Evolutionary conservation across 2,329 filamentous ascomycete genomes (phyloP).

Genomic region (Lecanicillium sp.): DNA sequence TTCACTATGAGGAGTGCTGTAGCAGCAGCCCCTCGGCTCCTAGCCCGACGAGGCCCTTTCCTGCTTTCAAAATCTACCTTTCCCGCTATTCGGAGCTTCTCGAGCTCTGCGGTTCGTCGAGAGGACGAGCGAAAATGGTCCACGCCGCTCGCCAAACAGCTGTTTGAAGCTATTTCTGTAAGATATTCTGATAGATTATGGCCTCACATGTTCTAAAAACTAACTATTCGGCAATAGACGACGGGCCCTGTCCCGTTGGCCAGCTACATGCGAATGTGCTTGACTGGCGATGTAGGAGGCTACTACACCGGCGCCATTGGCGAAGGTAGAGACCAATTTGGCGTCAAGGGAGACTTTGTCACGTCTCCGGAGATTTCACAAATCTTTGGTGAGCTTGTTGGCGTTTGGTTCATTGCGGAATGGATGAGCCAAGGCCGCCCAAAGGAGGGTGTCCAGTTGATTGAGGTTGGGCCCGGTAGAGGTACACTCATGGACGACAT

Average conservation of each 20-base stretch:
- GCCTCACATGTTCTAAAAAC: too few species aligned
- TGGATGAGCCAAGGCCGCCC: constrained; percentile 87
- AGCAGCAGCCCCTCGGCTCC: constrained; percentile 6
- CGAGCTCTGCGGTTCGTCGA: constrained; percentile 12
- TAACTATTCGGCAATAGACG: too few species aligned
- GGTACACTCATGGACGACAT: constrained; percentile 98
- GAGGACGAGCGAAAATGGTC: constrained; percentile 64
- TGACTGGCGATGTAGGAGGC: constrained; percentile 81
- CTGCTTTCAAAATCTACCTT: constrained; percentile 1
- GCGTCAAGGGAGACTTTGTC: constrained; percentile 88
- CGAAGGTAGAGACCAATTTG: constrained; percentile 74
- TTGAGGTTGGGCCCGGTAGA: constrained; percentile 89
- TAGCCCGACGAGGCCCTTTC: constrained; percentile 2
- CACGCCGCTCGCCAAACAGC: constrained; percentile 79
- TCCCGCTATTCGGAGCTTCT: constrained; percentile 14
- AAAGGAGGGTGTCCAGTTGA: constrained; percentile 69
- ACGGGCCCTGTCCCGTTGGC: constrained; percentile 90
- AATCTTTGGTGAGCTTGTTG: constrained; percentile 89
- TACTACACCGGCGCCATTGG: constrained; percentile 79
- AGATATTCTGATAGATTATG: background rate
- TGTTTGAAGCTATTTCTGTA: constrained; percentile 82
- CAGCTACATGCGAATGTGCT: constrained; percentile 96
- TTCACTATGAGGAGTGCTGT: constrained; percentile 4
- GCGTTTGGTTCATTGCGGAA: constrained; percentile 91
- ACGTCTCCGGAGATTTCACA: constrained; percentile 97